These are phyloP conservation scores for Kentomonas sorsogonicus DNA, from an alignment of 208 protist species.

Conservation along the genomic window DNA sequence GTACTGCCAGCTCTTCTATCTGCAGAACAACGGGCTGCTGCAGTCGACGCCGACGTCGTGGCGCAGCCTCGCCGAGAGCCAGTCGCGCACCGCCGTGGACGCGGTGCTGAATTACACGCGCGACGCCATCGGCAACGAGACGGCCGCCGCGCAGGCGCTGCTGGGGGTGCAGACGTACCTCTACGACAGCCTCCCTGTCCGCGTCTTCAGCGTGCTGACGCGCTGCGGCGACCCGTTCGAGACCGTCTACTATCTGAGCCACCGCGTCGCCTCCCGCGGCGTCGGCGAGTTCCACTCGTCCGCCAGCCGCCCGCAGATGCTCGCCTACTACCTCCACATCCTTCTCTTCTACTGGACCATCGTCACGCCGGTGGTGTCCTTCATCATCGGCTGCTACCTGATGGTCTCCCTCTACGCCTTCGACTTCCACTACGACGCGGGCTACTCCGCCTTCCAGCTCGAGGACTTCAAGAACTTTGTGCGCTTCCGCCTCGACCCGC, in stretches of 20 bases:
- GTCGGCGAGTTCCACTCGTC: constrained; percentile 35
- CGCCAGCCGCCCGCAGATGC: constrained; percentile 35
- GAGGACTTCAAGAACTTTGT: constrained; percentile 85
- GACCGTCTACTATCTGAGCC: constrained; percentile 50
- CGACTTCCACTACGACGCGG: constrained; percentile 71
- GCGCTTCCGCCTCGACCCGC: constrained; percentile 52
- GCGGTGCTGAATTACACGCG: constrained; percentile 18
- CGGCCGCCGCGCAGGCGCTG: constrained; percentile 9
- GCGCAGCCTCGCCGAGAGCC: constrained; percentile 55
- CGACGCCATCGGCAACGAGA: constrained; percentile 23
- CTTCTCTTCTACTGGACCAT: constrained; percentile 79
- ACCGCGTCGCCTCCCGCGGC: constrained; percentile 31
- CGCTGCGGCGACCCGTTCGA: constrained; percentile 53
- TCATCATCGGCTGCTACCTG: constrained; percentile 71
- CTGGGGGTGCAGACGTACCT: constrained; percentile 9
- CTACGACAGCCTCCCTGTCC: constrained; percentile 18
- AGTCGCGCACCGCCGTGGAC: constrained; percentile 17
- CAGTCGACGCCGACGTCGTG: constrained; percentile 34
- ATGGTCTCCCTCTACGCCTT: constrained; percentile 63
- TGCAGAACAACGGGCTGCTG: constrained; percentile 46
- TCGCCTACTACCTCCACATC: constrained; percentile 63
- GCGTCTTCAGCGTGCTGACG: constrained; percentile 27
- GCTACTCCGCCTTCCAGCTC: constrained; percentile 83
- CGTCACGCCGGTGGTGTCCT: constrained; percentile 68
- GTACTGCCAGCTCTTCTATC: constrained; percentile 39